Evolutionary conservation across 495 filamentous ascomycete genomes (phyloP).

Genomic region (Tuber borchii): DNA sequence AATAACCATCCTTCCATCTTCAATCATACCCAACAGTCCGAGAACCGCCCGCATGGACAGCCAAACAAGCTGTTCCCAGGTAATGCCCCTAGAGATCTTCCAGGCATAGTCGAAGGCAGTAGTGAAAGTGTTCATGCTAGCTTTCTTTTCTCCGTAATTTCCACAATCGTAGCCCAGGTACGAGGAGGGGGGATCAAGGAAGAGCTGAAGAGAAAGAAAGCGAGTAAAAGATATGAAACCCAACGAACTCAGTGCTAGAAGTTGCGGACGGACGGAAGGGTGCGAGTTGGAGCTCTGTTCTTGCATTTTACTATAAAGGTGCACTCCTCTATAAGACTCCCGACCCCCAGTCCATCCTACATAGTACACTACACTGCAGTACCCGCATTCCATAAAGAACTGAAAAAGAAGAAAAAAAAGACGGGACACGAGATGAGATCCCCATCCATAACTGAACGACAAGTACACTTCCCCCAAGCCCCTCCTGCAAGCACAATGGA

Average conservation of each 20-base stretch:
- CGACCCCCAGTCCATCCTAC: too few relatives aligned
- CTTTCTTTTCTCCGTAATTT: slow-evolving; percentile 2
- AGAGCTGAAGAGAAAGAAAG: neutral
- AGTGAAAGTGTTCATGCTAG: slow-evolving; percentile 12
- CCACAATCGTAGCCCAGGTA: neutral
- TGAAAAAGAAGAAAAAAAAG: too few relatives aligned
- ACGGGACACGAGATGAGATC: neutral
- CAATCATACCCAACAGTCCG: slow-evolving; percentile 44
- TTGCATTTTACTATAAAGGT: too few relatives aligned
- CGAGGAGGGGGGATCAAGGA: neutral
- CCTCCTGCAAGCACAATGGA: too few relatives aligned
- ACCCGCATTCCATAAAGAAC: too few relatives aligned
- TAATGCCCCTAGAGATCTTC: slow-evolving; percentile 14
- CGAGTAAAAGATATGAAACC: neutral
- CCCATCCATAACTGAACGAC: slow-evolving; percentile 9
- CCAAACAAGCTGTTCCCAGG: slow-evolving; percentile 47
- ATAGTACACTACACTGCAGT: too few relatives aligned
- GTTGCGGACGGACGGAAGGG: neutral
- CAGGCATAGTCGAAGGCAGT: neutral
- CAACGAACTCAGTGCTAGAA: neutral
- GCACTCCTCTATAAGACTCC: too few relatives aligned
- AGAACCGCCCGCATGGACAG: slow-evolving; percentile 45
- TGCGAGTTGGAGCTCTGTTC: too few relatives aligned
- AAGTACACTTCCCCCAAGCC: neutral
- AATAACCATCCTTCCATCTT: slow-evolving; percentile 45